Conservation (phyloP, 805 yeast species). For the Monosporozyma siamensis region DNA sequence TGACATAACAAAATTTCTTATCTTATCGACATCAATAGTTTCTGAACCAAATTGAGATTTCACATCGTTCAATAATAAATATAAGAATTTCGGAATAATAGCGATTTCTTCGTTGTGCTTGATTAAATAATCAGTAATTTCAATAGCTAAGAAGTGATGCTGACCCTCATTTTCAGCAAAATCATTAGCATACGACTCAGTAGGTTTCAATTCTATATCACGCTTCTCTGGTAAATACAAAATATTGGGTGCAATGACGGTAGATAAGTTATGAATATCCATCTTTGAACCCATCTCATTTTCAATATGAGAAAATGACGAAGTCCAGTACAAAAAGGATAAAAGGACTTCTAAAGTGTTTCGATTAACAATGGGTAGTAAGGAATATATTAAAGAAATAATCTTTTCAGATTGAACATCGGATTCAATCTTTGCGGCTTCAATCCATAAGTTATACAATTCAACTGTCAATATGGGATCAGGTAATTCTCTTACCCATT, state of each 20-base stretch:
- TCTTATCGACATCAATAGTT: slow-evolving; percentile 12
- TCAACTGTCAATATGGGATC: slow-evolving; percentile 75
- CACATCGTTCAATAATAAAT: slow-evolving; percentile 37
- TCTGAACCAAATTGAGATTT: slow-evolving; percentile 7
- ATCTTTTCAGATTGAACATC: slow-evolving; percentile 40
- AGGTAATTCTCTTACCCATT: slow-evolving; percentile 86
- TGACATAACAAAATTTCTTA: slow-evolving; percentile 12
- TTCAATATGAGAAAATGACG: slow-evolving; percentile 88
- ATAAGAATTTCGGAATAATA: slow-evolving; percentile 60
- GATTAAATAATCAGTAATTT: slow-evolving; percentile 76
- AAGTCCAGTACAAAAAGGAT: slow-evolving; percentile 86
- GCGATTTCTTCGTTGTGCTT: slow-evolving; percentile 72
- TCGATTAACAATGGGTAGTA: slow-evolving; percentile 74
- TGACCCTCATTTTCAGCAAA: slow-evolving; percentile 46
- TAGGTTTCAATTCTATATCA: slow-evolving; percentile 17
- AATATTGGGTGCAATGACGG: slow-evolving; percentile 90
- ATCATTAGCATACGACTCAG: slow-evolving; percentile 29
- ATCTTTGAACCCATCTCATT: slow-evolving; percentile 88
- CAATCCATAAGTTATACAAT: slow-evolving; percentile 71
- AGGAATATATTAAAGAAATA: slow-evolving; percentile 55
- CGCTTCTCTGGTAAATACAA: slow-evolving; percentile 37
- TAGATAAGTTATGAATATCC: slow-evolving; percentile 92
- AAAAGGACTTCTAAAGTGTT: slow-evolving; percentile 80
- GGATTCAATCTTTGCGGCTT: slow-evolving; percentile 48
- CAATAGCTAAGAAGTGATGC: slow-evolving; percentile 79